Conservation (phyloP, 1,284 basidiomycete genomes). For the Microbotryomycetes sp. region DNA sequence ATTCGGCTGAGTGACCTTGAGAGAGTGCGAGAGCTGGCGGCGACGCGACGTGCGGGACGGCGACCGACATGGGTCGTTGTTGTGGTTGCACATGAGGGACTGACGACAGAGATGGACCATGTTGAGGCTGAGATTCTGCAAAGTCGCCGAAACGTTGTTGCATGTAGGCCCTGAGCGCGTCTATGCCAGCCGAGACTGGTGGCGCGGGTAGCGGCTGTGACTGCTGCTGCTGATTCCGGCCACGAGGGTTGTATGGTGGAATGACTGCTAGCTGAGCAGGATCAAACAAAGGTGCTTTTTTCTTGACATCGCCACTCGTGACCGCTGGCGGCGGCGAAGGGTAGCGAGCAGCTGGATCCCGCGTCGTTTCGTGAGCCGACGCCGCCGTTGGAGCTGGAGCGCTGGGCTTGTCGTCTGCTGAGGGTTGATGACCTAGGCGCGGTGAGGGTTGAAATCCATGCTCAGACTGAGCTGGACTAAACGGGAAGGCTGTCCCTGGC, state of each 20-base stretch:
- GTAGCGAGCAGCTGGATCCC: slow-evolving; percentile 13
- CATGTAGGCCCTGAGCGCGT: background rate
- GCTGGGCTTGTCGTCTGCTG: background rate
- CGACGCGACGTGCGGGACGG: background rate
- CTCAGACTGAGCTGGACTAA: background rate
- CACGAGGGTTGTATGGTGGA: slow-evolving; percentile 34
- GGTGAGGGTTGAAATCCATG: background rate
- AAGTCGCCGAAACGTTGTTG: background rate
- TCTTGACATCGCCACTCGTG: background rate
- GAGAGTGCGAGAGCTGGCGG: background rate
- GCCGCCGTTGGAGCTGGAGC: too few species aligned
- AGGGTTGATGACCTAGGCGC: too few species aligned
- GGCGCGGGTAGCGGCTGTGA: background rate
- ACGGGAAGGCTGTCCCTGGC: background rate
- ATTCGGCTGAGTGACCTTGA: background rate
- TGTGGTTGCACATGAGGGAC: background rate
- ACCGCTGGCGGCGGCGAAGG: slow-evolving; percentile 17
- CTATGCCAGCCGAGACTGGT: background rate
- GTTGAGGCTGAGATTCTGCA: slow-evolving; percentile 1
- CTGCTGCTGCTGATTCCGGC: slow-evolving; percentile 9
- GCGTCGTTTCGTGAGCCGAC: too few species aligned
- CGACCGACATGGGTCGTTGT: slow-evolving; percentile 8
- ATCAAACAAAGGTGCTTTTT: background rate
- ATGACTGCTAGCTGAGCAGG: slow-evolving; percentile 13
- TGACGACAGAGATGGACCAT: background rate